Base-by-base conservation (phyloP, 1,284 basidiomycete species). In the Rhodotorula sp. region DNA sequence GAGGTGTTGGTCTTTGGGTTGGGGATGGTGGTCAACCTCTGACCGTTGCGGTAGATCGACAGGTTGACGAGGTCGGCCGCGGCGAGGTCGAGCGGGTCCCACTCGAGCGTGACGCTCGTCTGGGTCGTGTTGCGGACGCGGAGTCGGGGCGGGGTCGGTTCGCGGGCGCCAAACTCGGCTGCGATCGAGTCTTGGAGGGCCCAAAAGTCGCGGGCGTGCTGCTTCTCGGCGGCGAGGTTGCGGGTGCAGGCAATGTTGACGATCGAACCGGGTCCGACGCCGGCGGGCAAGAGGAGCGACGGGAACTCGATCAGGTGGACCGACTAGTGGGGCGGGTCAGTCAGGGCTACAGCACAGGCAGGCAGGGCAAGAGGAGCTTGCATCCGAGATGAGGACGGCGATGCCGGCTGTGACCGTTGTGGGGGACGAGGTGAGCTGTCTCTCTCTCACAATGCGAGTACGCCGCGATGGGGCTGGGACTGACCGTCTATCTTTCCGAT, bases 231-330 rank as follows among this genome's bases (percentile, higher is more conserved):
- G 0, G 84, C 80, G 45, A 87, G 81, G 80, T 97, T 95, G 73
- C 93, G 88, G 74, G 91, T 86, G 21, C 97, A 92, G 8, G 92
- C 89, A 80, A 97, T 97, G 79, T 93, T 95, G 77, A 97, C 91
- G 76, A 97, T 97, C n/a, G 93, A 95, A 15, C 94, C 94, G 0
- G 93, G 88, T 5, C 90, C 88, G 2, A 92, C 89, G 23, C 93
- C 93, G 0, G 93, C 90, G 3, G 93, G 94, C 18, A 97, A 84
- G 2, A 97, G 86, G 38, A 97, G 85, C 0, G 94, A 97, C 1
- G 94, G 94, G 80, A 97, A 97, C 81, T 97, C 94, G 79, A 97
- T 95, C 49, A 95, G 85, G 79, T 97, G 93, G 78, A 72, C 78
- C 74, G 62, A 81, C 81, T 81, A 74, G 77, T 54, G 78, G 26